Evolutionary conservation across 2,329 filamentous ascomycete species (phyloP).

Genomic region (Lecanicillium sp.): DNA sequence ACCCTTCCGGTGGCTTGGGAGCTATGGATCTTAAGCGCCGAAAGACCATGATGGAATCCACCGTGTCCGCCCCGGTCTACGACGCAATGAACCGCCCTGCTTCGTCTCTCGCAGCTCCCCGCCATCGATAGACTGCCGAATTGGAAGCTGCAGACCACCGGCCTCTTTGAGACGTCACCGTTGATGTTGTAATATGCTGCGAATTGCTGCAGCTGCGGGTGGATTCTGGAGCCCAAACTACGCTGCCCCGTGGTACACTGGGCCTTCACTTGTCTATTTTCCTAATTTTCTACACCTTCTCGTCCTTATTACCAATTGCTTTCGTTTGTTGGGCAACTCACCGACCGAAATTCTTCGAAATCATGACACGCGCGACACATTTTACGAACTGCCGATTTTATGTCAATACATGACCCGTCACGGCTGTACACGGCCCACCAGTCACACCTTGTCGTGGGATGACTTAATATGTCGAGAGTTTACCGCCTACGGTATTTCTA

Average conservation of each 20-base stretch:
- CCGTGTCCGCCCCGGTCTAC: slow-evolving; percentile 41
- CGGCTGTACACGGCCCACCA: slow-evolving; percentile 6
- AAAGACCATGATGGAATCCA: slow-evolving; percentile 63
- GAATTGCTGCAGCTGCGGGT: too few species aligned
- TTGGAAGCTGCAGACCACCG: too few species aligned
- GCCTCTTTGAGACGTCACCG: too few species aligned
- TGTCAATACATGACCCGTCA: background rate
- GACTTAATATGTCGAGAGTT: slow-evolving; percentile 2
- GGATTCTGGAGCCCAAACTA: too few species aligned
- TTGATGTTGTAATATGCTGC: too few species aligned
- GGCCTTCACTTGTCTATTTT: too few species aligned
- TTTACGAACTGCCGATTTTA: slow-evolving; percentile 4
- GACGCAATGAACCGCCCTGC: slow-evolving; percentile 41
- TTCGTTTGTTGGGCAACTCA: background rate
- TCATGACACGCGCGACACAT: slow-evolving; percentile 5
- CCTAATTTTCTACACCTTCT: too few species aligned
- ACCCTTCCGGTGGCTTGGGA: slow-evolving; percentile 45
- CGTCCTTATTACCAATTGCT: too few species aligned
- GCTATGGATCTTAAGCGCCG: slow-evolving; percentile 67
- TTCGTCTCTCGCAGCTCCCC: slow-evolving; percentile 33
- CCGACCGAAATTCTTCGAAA: slow-evolving; percentile 7
- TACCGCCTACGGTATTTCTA: too few species aligned
- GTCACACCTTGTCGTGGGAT: slow-evolving; percentile 1
- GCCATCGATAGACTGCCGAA: slow-evolving; percentile 26
- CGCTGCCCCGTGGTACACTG: too few species aligned